phyloP scores from a whole-genome alignment of 495 filamentous ascomycete genomes.

The Pseudotulostoma volvatum region DNA sequence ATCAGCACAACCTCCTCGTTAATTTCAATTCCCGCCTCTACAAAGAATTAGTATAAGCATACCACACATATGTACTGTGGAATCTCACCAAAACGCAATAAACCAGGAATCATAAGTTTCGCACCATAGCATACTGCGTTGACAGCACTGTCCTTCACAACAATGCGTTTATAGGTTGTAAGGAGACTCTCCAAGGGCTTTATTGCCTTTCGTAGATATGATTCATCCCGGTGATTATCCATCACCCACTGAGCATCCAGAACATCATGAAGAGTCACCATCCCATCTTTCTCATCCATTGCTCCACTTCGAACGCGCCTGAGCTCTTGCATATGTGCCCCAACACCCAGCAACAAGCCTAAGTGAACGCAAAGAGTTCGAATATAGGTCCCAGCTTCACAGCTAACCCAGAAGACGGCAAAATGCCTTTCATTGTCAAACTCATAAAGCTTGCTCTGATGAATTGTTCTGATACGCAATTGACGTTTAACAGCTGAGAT shows the following conservation, averaged over 20 bases:
- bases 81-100: constrained; percentile 67
- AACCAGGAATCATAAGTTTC: constrained; percentile 92
- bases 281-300: constrained; percentile 72
- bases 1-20: constrained; percentile 90
- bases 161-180: constrained; percentile 80
- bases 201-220: constrained; percentile 75
- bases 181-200: constrained; percentile 80
- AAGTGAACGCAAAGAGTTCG: constrained; percentile 94
- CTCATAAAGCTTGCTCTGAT: constrained; percentile 87
- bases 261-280: constrained; percentile 92
- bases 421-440: constrained; percentile 96
- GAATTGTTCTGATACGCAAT: constrained; percentile 89
- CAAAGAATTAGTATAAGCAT: constrained; percentile 13
- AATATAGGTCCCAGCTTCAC: constrained; percentile 96
- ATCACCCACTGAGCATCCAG: constrained; percentile 86
- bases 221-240: constrained; percentile 83
- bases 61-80: not conserved
- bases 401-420: constrained; percentile 99
- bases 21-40: constrained; percentile 72
- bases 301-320: constrained; percentile 84
- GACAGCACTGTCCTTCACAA: constrained; percentile 92
- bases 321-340: constrained; percentile 97
- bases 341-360: constrained; percentile 80
- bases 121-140: constrained; percentile 97
- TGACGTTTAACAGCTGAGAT: constrained; percentile 98